These are phyloP conservation scores for Apiotrichum laibachii DNA, from an alignment of 1,284 basidiomycete genomes.

Conservation along the genomic window DNA sequence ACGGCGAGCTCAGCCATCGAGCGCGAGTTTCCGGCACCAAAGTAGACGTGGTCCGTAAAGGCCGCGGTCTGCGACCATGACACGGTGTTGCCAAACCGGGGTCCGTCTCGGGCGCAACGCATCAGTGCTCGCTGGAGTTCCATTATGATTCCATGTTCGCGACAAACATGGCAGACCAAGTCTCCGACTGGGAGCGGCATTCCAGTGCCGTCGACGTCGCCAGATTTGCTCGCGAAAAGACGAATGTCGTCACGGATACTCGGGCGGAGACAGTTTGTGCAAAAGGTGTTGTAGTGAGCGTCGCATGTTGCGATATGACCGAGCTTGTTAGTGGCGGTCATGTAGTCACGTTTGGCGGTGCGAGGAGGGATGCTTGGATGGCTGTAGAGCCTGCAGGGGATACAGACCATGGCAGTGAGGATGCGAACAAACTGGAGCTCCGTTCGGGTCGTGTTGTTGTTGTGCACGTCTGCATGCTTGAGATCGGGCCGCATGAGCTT, in stretches of 20 bases:
- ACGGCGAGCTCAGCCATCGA: slow-evolving; percentile 18
- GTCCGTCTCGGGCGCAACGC: slow-evolving; percentile 19
- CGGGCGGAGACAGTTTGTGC: slow-evolving; percentile 24
- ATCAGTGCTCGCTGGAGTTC: slow-evolving; percentile 11
- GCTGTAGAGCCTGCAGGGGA: slow-evolving; percentile 11
- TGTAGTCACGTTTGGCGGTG: not conserved
- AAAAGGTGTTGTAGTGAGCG: slow-evolving; percentile 20
- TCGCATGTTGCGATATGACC: slow-evolving; percentile 26
- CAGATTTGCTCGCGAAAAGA: not conserved
- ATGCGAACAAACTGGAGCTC: slow-evolving; percentile 5
- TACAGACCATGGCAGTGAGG: slow-evolving; percentile 9
- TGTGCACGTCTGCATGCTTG: not conserved
- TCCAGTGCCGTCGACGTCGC: slow-evolving; percentile 20
- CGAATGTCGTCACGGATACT: slow-evolving; percentile 7
- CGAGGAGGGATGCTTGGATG: not conserved
- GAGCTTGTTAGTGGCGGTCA: slow-evolving; percentile 18
- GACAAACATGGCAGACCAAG: slow-evolving; percentile 22
- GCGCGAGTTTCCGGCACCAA: slow-evolving; percentile 10
- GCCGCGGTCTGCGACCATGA: not conserved
- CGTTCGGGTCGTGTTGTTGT: not conserved
- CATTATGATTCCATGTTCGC: slow-evolving; percentile 6
- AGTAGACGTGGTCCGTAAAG: slow-evolving; percentile 16
- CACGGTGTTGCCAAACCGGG: slow-evolving; percentile 8
- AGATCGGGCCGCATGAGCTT: slow-evolving; percentile 8
- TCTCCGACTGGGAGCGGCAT: not conserved